Evolutionary conservation across 352 stramenopile species (phyloP), one percentile per base, ranked within the genome.

Genomic region (Chrysophaeum taylorii): DNA sequence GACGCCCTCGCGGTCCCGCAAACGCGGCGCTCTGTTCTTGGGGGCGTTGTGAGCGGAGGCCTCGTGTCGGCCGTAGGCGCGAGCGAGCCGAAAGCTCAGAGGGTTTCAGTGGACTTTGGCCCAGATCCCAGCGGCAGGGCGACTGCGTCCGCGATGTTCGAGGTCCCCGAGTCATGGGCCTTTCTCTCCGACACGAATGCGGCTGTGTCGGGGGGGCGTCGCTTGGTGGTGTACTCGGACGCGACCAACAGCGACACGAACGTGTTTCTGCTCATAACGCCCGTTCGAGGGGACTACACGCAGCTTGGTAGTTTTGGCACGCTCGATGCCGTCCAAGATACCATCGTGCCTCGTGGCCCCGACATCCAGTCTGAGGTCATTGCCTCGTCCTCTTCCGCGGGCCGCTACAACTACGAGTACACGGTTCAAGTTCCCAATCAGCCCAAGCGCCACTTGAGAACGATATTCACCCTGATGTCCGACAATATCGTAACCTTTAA

Each of bases 401-500:
- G 57, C 57, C 41, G 45, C 33, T 66, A 66, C 57, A 45, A 14
- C 35, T 66, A 66, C 36, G 57, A 66, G 1, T 66, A 66, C 35
- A 25, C 29, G 5, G 35, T 66, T 14, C 18, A 15, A 16, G 57
- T 66, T 5, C 57, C 57, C 23, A 31, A 43, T 23, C 57, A 66
- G 57, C 57, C 57, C 33, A 45, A 42, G 57, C 57, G 57, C 2
- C 57, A 66, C 57, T 14, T 66, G 31, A 45, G 29, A 9, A 66
- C 57, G 16, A 23, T 66, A 31, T 66, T 66, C 35, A 45, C 31
- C 33, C 14, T 66, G 33, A n/a, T 31, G 33, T 42, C 57, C 5
- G 57, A 66, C 57, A 38, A 9, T 36, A 66, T 66, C 57, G 57
- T 66, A 2, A 66, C 57, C 9, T 66, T 66, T 36, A 66, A 16